Conservation (phyloP, 2,329 filamentous ascomycete species). For the Penicillium fuscoglaucum region DNA sequence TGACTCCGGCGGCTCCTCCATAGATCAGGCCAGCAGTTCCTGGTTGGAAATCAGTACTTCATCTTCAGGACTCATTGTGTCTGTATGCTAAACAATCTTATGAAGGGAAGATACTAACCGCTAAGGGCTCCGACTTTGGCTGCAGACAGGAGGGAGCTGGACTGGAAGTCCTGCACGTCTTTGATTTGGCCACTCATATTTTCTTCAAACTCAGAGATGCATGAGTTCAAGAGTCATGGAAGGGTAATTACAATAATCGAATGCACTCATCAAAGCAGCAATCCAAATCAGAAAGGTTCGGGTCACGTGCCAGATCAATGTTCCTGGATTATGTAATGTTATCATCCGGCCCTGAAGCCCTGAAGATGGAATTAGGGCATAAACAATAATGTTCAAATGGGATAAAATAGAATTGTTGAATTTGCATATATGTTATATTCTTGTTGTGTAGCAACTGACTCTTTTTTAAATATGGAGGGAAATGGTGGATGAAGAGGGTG, state of each 20-base stretch:
- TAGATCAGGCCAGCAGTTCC: slow-evolving; percentile 58
- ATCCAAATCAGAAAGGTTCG: neutral
- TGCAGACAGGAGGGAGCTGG: slow-evolving; percentile 39
- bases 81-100: slow-evolving; percentile 9
- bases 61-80: neutral
- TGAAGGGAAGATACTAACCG: slow-evolving; percentile 47
- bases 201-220: slow-evolving; percentile 13
- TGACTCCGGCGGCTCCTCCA: slow-evolving; percentile 69
- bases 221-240: slow-evolving; percentile 8
- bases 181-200: slow-evolving; percentile 32
- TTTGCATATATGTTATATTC: neutral
- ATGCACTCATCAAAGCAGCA: slow-evolving; percentile 1
- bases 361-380: neutral
- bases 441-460: too few species aligned
- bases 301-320: slow-evolving; percentile 10
- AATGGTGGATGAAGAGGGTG: neutral
- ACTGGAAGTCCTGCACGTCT: slow-evolving; percentile 17
- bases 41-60: slow-evolving; percentile 6
- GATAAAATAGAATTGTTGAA: too few species aligned
- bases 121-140: slow-evolving; percentile 61
- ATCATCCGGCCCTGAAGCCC: neutral
- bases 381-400: neutral
- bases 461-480: neutral
- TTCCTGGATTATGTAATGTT: slow-evolving; percentile 16
- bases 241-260: neutral